phyloP scores from a whole-genome alignment of 306 rosid species.

The Rubus idaeus region DNA sequence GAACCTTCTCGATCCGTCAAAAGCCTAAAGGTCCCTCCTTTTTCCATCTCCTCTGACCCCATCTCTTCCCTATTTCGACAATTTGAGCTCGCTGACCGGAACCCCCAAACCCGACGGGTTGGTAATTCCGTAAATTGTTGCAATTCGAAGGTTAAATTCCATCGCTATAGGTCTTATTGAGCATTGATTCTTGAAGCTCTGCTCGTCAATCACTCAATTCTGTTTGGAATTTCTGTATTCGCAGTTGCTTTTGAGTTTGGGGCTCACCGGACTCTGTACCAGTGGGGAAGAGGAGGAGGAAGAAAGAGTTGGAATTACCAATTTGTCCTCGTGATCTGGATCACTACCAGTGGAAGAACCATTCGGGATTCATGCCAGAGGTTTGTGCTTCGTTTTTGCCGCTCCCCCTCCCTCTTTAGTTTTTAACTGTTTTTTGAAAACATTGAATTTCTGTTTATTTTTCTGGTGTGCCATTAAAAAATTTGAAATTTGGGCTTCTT shows the following conservation, averaged over 20 bases:
- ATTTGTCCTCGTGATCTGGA: constrained; percentile 27
- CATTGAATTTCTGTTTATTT: background rate
- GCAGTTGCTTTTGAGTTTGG: background rate
- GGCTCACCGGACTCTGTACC: background rate
- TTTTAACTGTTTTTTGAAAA: background rate
- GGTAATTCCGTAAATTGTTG: background rate
- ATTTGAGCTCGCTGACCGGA: constrained; percentile 10
- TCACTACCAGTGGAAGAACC: background rate
- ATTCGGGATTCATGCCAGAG: constrained; percentile 35
- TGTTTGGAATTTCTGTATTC: background rate
- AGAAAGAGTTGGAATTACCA: constrained; percentile 18
- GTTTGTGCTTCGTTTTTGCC: constrained; percentile 12
- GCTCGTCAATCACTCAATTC: constrained; percentile 1
- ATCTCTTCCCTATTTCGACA: background rate
- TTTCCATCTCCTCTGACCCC: background rate
- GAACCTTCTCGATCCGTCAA: constrained; percentile 27
- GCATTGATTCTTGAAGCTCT: background rate
- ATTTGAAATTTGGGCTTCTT: background rate
- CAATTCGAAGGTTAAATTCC: constrained; percentile 12
- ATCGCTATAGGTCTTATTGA: background rate
- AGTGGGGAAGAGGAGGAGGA: constrained; percentile 2
- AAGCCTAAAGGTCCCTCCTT: background rate
- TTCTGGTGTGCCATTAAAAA: too few relatives aligned
- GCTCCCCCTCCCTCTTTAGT: background rate
- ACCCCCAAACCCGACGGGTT: constrained; percentile 9